Percentiles rank a stretch among this genome's conserved stretches.
phyloP scores from a whole-genome alignment of 352 stramenopile genomes.

The Bremia lactucae region DNA sequence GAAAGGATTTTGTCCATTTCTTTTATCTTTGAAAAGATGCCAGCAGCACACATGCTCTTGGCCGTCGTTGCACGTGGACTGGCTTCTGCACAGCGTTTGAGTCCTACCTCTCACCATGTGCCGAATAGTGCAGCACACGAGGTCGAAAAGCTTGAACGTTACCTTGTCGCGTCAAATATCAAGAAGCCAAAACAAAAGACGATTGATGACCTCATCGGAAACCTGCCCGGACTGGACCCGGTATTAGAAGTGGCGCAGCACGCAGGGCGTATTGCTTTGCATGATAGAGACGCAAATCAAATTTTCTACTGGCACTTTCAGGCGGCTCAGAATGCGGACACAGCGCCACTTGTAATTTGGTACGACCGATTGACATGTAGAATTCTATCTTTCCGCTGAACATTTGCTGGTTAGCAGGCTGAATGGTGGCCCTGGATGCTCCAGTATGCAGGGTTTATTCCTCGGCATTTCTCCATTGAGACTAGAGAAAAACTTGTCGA shows the following conservation, averaged over 20 bases:
- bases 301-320: slow-evolving; percentile 82
- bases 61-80: slow-evolving; percentile 2
- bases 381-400: slow-evolving; percentile 2
- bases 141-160: not conserved
- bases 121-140: slow-evolving; percentile 5
- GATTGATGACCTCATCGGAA: slow-evolving; percentile 28
- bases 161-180: slow-evolving; percentile 1
- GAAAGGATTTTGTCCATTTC: not conserved
- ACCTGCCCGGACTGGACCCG: slow-evolving; percentile 43
- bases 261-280: slow-evolving; percentile 45
- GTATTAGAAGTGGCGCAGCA: slow-evolving; percentile 50
- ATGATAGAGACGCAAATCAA: slow-evolving; percentile 33
- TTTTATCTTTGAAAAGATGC: no score
- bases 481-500: slow-evolving; percentile 34
- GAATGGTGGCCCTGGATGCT: slow-evolving; percentile 74
- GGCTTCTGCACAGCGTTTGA: slow-evolving; percentile 19
- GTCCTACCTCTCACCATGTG: slow-evolving; percentile 6
- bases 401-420: slow-evolving; percentile 27
- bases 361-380: slow-evolving; percentile 10
- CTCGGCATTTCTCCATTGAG: slow-evolving; percentile 63
- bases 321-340: slow-evolving; percentile 31
- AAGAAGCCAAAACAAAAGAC: slow-evolving; percentile 7
- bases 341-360: slow-evolving; percentile 59
- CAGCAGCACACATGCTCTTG: not conserved
- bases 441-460: slow-evolving; percentile 72